phyloP scores from a whole-genome alignment of 2,329 filamentous ascomycete genomes.

The Myriosclerotinia duriaeana region DNA sequence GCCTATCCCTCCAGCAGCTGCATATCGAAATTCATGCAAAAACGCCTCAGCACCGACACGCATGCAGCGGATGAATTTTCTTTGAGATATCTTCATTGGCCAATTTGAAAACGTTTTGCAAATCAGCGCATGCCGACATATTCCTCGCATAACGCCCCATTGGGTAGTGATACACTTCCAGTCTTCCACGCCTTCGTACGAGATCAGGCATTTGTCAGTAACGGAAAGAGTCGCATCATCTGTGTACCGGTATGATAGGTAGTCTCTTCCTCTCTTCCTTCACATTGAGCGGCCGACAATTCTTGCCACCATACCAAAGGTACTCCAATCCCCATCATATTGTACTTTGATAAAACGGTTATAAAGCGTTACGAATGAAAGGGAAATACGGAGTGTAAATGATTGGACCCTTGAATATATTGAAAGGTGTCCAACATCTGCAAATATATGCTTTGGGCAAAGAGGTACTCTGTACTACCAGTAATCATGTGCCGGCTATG shows the following conservation, averaged over 20 bases:
- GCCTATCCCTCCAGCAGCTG: constrained; percentile 10
- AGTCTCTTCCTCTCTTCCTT: not conserved
- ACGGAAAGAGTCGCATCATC: not conserved
- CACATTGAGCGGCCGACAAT: not conserved
- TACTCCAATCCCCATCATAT: not conserved
- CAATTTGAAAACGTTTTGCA: constrained; percentile 25
- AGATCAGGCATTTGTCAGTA: constrained; percentile 22
- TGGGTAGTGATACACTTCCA: constrained; percentile 3
- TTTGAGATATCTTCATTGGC: constrained; percentile 28
- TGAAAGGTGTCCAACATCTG: not conserved
- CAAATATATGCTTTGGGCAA: constrained; percentile 12
- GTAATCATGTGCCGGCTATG: constrained; percentile 9
- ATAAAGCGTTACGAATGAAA: not conserved
- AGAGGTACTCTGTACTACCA: not conserved
- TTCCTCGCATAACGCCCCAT: constrained; percentile 21
- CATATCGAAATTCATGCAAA: constrained; percentile 35
- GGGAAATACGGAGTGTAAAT: not conserved
- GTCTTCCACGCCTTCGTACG: constrained; percentile 7
- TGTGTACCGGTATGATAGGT: not conserved
- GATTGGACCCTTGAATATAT: not conserved
- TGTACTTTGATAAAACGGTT: not conserved
- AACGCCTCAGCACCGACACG: constrained; percentile 21
- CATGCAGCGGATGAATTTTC: constrained; percentile 25
- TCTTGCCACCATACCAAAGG: not conserved
- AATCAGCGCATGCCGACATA: constrained; percentile 28